phyloP scores from a whole-genome alignment of 345 rosid species.

The Arabidopsis suecica region DNA sequence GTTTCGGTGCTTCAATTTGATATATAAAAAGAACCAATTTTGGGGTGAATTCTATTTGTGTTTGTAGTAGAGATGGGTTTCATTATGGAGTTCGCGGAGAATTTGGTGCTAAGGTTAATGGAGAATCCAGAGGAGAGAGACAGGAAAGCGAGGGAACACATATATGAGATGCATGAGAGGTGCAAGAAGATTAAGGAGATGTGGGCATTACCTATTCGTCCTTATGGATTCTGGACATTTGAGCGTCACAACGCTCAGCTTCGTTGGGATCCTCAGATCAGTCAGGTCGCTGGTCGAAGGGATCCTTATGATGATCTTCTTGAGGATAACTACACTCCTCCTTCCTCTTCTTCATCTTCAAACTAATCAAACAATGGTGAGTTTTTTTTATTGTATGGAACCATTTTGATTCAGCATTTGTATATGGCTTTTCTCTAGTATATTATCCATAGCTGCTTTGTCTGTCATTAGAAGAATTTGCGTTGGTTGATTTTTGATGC shows the following conservation, averaged over 20 bases:
- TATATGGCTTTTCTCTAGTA: background rate
- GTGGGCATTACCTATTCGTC: constrained; percentile 95
- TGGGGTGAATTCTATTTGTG: background rate
- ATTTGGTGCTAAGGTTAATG: constrained; percentile 83
- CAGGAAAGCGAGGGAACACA: constrained; percentile 71
- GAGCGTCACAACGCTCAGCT: constrained; percentile 96
- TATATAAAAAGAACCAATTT: background rate
- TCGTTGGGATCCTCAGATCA: constrained; percentile 93
- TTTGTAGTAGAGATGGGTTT: constrained; percentile 61
- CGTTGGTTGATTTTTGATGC: background rate
- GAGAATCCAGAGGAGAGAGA: constrained; percentile 98
- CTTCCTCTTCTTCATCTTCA: constrained; percentile 37
- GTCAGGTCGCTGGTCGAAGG: constrained; percentile 93
- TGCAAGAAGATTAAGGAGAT: constrained; percentile 94
- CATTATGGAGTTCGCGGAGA: constrained; percentile 95
- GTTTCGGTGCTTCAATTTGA: background rate
- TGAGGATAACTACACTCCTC: constrained; percentile 44
- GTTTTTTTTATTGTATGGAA: background rate
- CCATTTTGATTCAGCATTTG: background rate
- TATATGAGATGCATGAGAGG: constrained; percentile 71
- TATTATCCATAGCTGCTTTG: background rate
- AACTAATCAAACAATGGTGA: constrained; percentile 25
- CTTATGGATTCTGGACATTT: constrained; percentile 97
- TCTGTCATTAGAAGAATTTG: background rate
- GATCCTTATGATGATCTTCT: constrained; percentile 96